Evolutionary conservation across 2,329 filamentous ascomycete species (phyloP).

Genomic region (Colletotrichum sansevieriae): DNA sequence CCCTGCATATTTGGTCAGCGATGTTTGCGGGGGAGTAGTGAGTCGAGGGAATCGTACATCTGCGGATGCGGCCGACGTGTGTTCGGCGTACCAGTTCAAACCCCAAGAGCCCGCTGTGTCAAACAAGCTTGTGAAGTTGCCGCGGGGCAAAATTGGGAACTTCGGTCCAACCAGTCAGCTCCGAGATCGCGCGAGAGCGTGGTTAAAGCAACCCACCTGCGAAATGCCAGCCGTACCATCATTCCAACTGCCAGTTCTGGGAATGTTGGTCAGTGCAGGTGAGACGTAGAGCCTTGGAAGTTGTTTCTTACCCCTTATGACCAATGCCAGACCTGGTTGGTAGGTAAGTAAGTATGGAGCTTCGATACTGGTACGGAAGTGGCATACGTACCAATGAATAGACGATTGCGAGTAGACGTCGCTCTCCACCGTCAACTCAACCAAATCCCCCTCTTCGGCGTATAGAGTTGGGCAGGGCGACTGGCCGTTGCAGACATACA

Average conservation of each 20-base stretch:
- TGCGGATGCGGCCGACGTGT: constrained; percentile 30
- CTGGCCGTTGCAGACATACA: constrained; percentile 35
- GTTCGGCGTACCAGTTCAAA: constrained; percentile 35
- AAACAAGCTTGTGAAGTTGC: constrained; percentile 33
- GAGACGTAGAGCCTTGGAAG: neutral
- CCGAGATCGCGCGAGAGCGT: no score
- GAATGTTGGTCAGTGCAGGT: no score
- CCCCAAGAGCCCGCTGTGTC: constrained; percentile 31
- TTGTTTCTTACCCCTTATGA: constrained; percentile 22
- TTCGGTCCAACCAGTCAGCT: neutral
- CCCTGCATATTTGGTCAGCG: constrained; percentile 12
- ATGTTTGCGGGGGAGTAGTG: no score
- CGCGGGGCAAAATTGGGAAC: constrained; percentile 32
- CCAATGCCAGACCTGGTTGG: constrained; percentile 34
- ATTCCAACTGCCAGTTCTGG: constrained; percentile 34
- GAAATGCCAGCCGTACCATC: constrained; percentile 30
- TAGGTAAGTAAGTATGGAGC: neutral
- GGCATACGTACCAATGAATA: constrained; percentile 14
- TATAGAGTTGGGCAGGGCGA: constrained; percentile 34
- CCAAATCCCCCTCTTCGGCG: constrained; percentile 30
- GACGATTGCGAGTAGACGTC: constrained; percentile 31
- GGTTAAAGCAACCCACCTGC: neutral
- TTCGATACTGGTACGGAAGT: no score
- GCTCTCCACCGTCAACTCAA: constrained; percentile 29
- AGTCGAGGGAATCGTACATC: constrained; percentile 6